phyloP scores from a whole-genome alignment of 2,329 filamentous ascomycete genomes.

The Arthrinium phaeospermum region DNA sequence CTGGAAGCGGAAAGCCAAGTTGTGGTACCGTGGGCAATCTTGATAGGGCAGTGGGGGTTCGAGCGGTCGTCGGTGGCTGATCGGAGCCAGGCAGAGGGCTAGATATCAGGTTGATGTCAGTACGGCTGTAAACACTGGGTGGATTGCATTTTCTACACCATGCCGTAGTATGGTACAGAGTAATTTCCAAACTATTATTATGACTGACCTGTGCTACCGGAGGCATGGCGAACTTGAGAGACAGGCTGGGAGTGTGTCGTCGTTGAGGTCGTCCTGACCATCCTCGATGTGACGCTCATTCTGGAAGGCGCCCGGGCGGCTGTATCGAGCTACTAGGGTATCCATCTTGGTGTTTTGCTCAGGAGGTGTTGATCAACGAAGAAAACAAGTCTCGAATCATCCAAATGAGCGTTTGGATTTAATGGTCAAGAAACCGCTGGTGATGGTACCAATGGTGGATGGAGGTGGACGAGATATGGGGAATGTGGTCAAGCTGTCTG shows the following conservation, averaged over 20 bases:
- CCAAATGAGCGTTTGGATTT: neutral
- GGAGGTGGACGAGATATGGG: slow-evolving; percentile 7
- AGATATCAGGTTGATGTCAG: slow-evolving; percentile 23
- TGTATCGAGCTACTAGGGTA: slow-evolving; percentile 90
- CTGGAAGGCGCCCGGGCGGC: slow-evolving; percentile 73
- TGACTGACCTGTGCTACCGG: slow-evolving; percentile 82
- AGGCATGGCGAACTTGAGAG: slow-evolving; percentile 93
- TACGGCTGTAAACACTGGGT: neutral
- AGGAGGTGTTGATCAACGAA: neutral
- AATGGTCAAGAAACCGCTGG: neutral
- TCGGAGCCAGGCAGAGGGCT: slow-evolving; percentile 94
- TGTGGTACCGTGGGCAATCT: slow-evolving; percentile 98
- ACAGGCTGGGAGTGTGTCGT: slow-evolving; percentile 76
- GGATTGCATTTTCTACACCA: neutral
- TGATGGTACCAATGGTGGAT: neutral
- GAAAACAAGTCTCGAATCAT: neutral
- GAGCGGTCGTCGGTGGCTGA: slow-evolving; percentile 96
- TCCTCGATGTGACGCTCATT: slow-evolving; percentile 75
- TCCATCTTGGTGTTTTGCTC: slow-evolving; percentile 69
- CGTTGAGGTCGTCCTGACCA: slow-evolving; percentile 75
- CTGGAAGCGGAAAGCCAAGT: slow-evolving; percentile 98
- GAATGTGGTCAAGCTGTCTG: slow-evolving; percentile 13
- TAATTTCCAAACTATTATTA: slow-evolving; percentile 23
- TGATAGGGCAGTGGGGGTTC: slow-evolving; percentile 97
- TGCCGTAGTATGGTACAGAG: neutral